Evolutionary conservation across 768 basidiomycete species (phyloP), one percentile per base, ranked within the genome.

Genomic region (Serendipita sp.): DNA sequence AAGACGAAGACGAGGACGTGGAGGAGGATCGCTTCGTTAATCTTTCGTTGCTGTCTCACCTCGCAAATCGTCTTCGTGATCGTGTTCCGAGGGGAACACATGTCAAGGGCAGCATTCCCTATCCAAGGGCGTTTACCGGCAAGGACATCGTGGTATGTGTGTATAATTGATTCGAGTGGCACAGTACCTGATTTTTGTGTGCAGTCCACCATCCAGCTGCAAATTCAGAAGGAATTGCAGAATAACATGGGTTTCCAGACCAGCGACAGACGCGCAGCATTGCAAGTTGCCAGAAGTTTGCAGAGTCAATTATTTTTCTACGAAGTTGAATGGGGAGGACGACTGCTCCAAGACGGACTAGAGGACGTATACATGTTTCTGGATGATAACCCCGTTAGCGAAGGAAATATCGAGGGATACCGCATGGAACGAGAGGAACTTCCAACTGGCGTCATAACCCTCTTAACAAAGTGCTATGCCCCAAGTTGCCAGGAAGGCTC

Each of bases 221-320:
- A 88, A 68, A 90, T 97, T 30, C 88, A 90, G 71, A 80, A 86
- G 22, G 88, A 93, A 68, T 78, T 94, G 5, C 80, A 86, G 51
- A 79, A 86, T 68, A 82, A 84, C 62, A 86, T 89, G 65, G 83
- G 82, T 11, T 77, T 86, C 38, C 83, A 84, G 2, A 84, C 83
- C 0, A 85, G 80, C 64, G 90, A 94, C 67, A 79, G 94, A 5
- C 81, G 88, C 3, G 84, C 86, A 16, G 90, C 94, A 3, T 75
- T 96, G 30, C 84, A 88, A 70, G 85, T 95, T 41, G 96, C 92
- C 3, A 84, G 91, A 42, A 90, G 88, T 63, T 77, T 98, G 41
- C 93, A 97, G 70, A 85, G 82, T 64, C 91, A 95, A 70, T 79
- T 98, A 3, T 97, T 92, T 78, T 94, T 96, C 72, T 90, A 91